Evolutionary conservation across 345 rosid species (phyloP).

Genomic region (Salix viminalis): DNA sequence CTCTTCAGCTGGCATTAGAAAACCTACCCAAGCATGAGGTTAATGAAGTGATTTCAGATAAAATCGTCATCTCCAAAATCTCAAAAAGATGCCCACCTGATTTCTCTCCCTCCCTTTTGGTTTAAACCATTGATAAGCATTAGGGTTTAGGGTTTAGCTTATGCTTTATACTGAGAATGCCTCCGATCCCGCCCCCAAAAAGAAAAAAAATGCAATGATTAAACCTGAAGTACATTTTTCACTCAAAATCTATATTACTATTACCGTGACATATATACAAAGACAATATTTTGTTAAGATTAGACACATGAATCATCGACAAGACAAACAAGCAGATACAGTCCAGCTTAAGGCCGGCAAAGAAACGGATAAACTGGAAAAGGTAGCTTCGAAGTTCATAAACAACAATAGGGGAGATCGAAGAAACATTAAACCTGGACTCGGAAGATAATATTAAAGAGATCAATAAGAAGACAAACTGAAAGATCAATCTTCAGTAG

Average conservation of each 20-base stretch:
- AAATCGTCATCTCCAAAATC: constrained; percentile 11
- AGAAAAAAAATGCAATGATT: not conserved
- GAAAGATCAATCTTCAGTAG: constrained; percentile 7
- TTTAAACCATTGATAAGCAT: constrained; percentile 17
- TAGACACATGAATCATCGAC: not conserved
- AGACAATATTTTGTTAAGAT: not conserved
- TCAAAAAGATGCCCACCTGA: constrained; percentile 35
- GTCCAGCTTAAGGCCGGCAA: constrained; percentile 27
- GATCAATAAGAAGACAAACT: constrained; percentile 33
- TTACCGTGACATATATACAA: not conserved
- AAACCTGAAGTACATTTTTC: not conserved
- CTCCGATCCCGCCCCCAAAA: not conserved
- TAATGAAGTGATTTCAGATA: constrained; percentile 21
- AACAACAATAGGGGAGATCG: constrained; percentile 19
- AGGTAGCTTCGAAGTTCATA: constrained; percentile 33
- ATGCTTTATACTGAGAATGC: constrained; percentile 32
- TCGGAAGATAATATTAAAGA: not conserved
- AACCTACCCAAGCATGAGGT: constrained; percentile 4
- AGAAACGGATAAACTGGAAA: constrained; percentile 33
- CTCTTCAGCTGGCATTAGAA: constrained; percentile 13
- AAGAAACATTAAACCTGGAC: constrained; percentile 1
- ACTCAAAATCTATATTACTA: not conserved
- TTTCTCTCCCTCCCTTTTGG: constrained; percentile 5
- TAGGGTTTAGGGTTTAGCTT: constrained; percentile 29
- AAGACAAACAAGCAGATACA: not conserved